Base-by-base conservation (phyloP, 805 yeast species). In the Candida bentonensis region DNA sequence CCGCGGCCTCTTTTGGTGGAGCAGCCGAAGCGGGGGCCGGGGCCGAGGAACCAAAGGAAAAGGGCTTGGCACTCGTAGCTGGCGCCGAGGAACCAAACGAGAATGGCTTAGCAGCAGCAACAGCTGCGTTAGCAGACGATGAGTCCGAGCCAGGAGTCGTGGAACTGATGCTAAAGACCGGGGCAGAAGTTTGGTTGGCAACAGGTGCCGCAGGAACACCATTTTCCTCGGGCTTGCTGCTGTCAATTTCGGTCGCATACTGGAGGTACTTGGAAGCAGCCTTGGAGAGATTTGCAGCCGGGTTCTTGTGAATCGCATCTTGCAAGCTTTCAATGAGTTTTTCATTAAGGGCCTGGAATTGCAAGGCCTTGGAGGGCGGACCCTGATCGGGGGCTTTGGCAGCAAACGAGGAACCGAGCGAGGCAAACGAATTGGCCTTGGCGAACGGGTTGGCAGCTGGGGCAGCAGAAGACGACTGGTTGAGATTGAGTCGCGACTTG, bases 291-390 rank as follows among this genome's bases (percentile, higher is more conserved):
- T 80, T 74, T 1, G 74, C 76, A 11, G 73, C 62, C 22, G 40
- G 36, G 5, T 11, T 30, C 36, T 30, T 30, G 5, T 30, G 7
- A 5, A 15, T 9, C 13, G 36, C 36, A 5, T 7, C 17, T 30
- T 11, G 7, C 25, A 84, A 56, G 23, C 77, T 67, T 15, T 67
- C 67, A 23, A 69, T 60, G 51, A 84, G 78, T 44, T 69, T 74
- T 7, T 70, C 69, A 57, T 82, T 82, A 55, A 84, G 65, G 1
- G 94, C 88, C 52, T 71, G 75, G 30, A 78, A 30, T 26, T 42
- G 47, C 27, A 50, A 26, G 21, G 42, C 23, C 1, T 40, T 9
- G 17, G 7, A 11, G n/a, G n/a, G n/a, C 7, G 7, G 11, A 13
- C 27, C 13, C 27, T 25, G 27, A 9, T 11, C 17, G 7, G 36